Evolutionary conservation across 208 protist genomes (phyloP).

Genomic region (Wallacemonas collosoma): DNA sequence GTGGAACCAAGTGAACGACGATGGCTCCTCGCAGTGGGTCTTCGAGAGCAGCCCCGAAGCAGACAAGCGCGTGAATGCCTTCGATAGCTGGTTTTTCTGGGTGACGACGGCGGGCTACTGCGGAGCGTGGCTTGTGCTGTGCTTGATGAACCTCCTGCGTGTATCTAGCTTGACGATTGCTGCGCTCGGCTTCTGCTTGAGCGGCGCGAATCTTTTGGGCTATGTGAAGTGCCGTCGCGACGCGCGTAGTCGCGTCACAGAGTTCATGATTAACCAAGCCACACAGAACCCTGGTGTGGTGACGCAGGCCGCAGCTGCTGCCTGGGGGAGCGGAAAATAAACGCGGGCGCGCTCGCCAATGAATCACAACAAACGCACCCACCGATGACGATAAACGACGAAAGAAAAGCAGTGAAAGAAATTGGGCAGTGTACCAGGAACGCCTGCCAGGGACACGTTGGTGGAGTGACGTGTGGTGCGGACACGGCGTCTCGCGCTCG

Average conservation of each 20-base stretch:
- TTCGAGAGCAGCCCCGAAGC: conserved; percentile 90
- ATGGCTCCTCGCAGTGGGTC: conserved; percentile 91
- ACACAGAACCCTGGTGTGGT: conserved; percentile 47
- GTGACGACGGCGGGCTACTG: conserved; percentile 46
- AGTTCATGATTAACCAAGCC: conserved; percentile 64
- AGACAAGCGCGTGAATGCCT: conserved; percentile 66
- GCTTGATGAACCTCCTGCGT: conserved; percentile 77
- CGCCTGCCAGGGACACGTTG: too few relatives aligned
- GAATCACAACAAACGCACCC: too few relatives aligned
- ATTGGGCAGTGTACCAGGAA: background rate
- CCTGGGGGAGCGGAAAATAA: conserved; percentile 27
- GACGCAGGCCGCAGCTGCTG: conserved; percentile 39
- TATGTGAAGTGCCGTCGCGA: conserved; percentile 88
- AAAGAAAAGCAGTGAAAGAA: background rate
- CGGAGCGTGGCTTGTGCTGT: conserved; percentile 59
- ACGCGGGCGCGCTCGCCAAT: background rate
- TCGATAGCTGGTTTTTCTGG: conserved; percentile 91
- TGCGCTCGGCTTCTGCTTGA: conserved; percentile 54
- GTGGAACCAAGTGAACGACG: conserved; percentile 95
- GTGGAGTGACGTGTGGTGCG: too few relatives aligned
- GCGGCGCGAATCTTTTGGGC: conserved; percentile 70
- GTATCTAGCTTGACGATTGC: conserved; percentile 64
- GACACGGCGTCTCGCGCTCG: too few relatives aligned
- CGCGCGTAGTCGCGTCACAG: conserved; percentile 56
- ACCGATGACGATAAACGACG: background rate